Evolutionary conservation across 164 flowering plant genomes (phyloP).

Genomic region (Annona squamosa): DNA sequence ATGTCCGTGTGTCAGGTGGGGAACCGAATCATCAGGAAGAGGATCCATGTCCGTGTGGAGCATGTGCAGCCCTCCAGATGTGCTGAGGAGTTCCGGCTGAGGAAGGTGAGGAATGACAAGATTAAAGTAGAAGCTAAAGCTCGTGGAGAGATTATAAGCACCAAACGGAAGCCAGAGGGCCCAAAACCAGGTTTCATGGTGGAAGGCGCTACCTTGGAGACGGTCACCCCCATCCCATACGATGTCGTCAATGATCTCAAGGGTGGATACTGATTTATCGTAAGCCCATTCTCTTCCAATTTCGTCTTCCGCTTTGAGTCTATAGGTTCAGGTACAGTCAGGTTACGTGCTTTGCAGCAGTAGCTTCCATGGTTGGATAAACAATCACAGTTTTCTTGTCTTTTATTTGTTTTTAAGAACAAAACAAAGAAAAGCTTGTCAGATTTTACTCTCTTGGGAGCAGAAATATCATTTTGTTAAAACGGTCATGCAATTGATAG

Average conservation of each 20-base stretch:
- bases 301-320: too few relatives aligned
- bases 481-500: too few relatives aligned
- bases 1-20: slow-evolving; percentile 37
- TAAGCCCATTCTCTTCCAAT: too few relatives aligned
- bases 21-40: slow-evolving; percentile 59
- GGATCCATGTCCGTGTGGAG: slow-evolving; percentile 77
- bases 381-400: too few relatives aligned
- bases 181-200: slow-evolving; percentile 94
- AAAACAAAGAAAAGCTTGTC: too few relatives aligned
- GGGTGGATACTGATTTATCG: slow-evolving; percentile 46
- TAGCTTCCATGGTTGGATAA: too few relatives aligned
- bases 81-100: slow-evolving; percentile 46
- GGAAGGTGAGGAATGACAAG: slow-evolving; percentile 52
- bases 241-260: slow-evolving; percentile 83
- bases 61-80: slow-evolving; percentile 74
- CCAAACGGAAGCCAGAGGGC: slow-evolving; percentile 73
- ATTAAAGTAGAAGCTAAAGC: slow-evolving; percentile 72
- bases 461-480: too few relatives aligned
- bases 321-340: too few relatives aligned
- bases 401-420: too few relatives aligned
- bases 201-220: slow-evolving; percentile 65
- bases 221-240: slow-evolving; percentile 79
- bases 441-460: too few relatives aligned
- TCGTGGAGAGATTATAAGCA: slow-evolving; percentile 60
- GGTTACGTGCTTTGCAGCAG: too few relatives aligned